Base-by-base conservation (phyloP, 306 rosid species). In the Neltuma alba region DNA sequence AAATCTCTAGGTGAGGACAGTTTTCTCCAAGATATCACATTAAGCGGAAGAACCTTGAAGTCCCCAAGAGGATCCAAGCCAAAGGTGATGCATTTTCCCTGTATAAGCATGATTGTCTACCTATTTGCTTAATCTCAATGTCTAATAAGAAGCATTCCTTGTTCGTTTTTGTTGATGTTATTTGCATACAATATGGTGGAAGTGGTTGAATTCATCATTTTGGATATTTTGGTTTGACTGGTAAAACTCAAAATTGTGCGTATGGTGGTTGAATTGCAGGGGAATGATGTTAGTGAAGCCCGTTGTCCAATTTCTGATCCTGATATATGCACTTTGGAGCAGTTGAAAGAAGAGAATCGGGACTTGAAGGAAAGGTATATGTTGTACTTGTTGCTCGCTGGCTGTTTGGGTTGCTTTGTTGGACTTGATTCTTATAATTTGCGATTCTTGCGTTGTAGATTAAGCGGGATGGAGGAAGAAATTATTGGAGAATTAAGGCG, bases 361-460 rank as follows among this genome's bases (percentile, higher is more conserved):
- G 86, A 83, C 81, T 66, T 94, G 86, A 92, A 86, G 85, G 84
- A 88, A 76, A 92, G 91, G 98, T 94, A 84, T 34, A 10, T 58
- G 10, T 34, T 50, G 62, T 70, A 47, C 60, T 31, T 42, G 23
- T 71, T 70, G 28, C 20, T 8, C 11, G 18, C 18, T 68, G 47
- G 2, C 27, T 36, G 9, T 77, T 7, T 20, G 61, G 30, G 55
- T 77, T 86, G 67, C 54, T 69, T 44, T 33, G 50, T 20, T 28
- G 47, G 73, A 47, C 14, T 2, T 9, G 23, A 61, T 72, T 41
- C 70, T 50, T 77, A 4, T 64, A 38, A 68, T 12, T 40, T 47
- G n/a, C 21, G 30, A 42, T 57, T 23, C 28, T 62, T 61, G 10
- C 15, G 9, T 14, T 52, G 31, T 82, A 95, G 99, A 74, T 87